A percentile compares a stretch with the other conserved stretches of the same genome.
phyloP scores from a whole-genome alignment of 23 red algal species.

The Gracilaria caudata region DNA sequence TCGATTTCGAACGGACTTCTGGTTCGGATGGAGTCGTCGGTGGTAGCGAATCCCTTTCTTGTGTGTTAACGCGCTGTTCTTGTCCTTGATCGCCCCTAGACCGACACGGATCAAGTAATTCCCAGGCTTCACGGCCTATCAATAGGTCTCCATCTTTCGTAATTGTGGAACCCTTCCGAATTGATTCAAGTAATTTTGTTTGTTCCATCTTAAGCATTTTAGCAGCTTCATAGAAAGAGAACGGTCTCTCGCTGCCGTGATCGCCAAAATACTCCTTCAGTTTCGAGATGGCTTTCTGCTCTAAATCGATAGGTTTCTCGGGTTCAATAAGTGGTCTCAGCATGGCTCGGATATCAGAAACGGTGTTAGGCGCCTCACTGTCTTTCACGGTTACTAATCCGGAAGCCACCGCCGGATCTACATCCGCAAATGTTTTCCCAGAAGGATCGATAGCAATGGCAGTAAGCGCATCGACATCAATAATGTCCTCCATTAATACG shows the following conservation, averaged over 20 bases:
- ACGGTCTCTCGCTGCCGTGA: background rate
- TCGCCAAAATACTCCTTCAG: background rate
- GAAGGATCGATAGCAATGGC: conserved; percentile 24
- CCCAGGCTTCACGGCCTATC: background rate
- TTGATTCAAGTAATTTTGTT: background rate
- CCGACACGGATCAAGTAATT: background rate
- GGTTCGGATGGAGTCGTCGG: background rate
- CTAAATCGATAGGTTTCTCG: conserved; percentile 1
- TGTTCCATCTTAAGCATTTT: conserved; percentile 27
- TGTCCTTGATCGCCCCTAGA: background rate
- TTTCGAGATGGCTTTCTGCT: conserved; percentile 23
- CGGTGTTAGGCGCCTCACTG: no score
- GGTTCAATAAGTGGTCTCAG: background rate
- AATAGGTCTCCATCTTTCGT: background rate
- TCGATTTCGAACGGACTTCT: background rate
- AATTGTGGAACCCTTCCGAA: background rate
- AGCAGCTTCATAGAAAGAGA: conserved; percentile 20
- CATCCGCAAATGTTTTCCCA: background rate
- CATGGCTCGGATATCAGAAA: background rate
- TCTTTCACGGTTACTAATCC: background rate
- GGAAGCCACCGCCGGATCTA: background rate
- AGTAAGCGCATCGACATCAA: conserved; percentile 21
- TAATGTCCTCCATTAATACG: background rate
- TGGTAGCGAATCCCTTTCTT: background rate
- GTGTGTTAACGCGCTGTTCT: no score